phyloP scores from a whole-genome alignment of 371 early-diverging fungal species.

The Rhizomucor pusillus region DNA sequence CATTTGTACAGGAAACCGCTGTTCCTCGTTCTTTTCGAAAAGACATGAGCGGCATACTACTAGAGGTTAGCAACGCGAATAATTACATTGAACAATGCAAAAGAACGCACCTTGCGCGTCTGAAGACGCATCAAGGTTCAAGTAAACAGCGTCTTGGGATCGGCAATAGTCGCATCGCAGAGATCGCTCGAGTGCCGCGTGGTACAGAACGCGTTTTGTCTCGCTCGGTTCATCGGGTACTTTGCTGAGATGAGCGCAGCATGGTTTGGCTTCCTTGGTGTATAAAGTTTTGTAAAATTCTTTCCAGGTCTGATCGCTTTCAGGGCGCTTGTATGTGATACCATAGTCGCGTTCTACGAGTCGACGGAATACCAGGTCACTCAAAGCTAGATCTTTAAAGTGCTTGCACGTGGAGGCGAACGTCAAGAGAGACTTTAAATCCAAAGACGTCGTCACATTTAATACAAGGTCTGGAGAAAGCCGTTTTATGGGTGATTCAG shows the following conservation, averaged over 20 bases:
- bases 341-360: constrained; percentile 32
- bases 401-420: constrained; percentile 24
- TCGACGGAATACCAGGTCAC: constrained; percentile 29
- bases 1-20: constrained; percentile 21
- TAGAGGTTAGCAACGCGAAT: neutral
- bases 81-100: no score
- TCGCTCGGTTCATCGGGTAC: constrained; percentile 18
- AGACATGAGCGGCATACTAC: constrained; percentile 28
- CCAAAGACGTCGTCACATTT: constrained; percentile 22
- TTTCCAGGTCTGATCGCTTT: constrained; percentile 22
- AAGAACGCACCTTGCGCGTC: constrained; percentile 32
- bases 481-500: constrained; percentile 10
- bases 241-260: constrained; percentile 15
- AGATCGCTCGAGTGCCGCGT: constrained; percentile 1
- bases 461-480: constrained; percentile 30
- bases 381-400: constrained; percentile 16
- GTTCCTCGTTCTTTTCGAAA: constrained; percentile 6
- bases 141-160: constrained; percentile 16
- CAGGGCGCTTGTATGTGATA: constrained; percentile 25
- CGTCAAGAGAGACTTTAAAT: constrained; percentile 19
- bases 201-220: constrained; percentile 25
- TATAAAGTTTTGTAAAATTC: constrained; percentile 18
- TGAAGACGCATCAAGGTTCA: constrained; percentile 17
- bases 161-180: constrained; percentile 30
- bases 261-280: constrained; percentile 1